These are phyloP conservation scores for sweet orange (Citrus sinensis) DNA, from an alignment of 345 rosid genomes.

Conservation along the genomic window DNA sequence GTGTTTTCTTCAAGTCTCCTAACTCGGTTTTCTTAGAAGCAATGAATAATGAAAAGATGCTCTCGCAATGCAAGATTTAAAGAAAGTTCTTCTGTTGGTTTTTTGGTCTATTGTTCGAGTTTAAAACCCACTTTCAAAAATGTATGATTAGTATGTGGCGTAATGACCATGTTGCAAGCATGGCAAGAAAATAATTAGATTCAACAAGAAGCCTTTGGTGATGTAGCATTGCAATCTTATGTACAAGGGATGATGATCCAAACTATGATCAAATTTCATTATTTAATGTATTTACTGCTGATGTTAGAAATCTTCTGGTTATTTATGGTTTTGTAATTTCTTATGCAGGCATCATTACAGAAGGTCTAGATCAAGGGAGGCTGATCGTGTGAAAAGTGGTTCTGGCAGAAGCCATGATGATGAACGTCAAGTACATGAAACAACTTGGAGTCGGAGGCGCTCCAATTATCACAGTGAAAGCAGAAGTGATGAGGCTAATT, in stretches of 20 bases:
- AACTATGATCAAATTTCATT: no score
- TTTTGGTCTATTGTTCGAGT: neutral
- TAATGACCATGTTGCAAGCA: neutral
- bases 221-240: no score
- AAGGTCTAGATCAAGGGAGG: constrained; percentile 51
- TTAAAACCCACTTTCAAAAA: neutral
- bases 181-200: neutral
- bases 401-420: constrained; percentile 28
- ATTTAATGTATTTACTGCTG: no score
- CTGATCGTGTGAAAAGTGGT: constrained; percentile 14
- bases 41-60: neutral
- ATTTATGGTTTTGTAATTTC: constrained; percentile 14
- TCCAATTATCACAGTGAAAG: constrained; percentile 18
- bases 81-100: neutral
- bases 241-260: no score
- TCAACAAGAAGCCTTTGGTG: neutral
- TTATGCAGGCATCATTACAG: constrained; percentile 40
- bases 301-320: neutral
- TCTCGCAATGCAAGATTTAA: neutral
- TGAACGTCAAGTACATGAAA: constrained; percentile 22
- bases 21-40: neutral
- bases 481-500: constrained; percentile 24
- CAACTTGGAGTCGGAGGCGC: constrained; percentile 9
- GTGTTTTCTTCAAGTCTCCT: neutral
- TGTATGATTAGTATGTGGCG: neutral